Conservation (phyloP, 2,329 filamentous ascomycete species). For the Nemania sp. region DNA sequence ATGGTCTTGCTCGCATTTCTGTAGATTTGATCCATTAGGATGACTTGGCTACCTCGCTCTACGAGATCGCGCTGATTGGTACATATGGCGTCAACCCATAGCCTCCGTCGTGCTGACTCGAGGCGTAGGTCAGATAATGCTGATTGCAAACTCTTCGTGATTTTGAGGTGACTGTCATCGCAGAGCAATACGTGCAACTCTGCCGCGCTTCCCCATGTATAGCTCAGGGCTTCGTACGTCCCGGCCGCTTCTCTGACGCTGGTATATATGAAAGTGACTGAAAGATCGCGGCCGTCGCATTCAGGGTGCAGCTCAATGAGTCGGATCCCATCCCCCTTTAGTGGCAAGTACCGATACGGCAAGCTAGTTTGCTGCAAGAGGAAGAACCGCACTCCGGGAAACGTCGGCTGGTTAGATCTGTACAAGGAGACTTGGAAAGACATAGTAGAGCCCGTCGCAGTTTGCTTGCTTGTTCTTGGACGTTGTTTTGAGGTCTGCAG, state of each 20-base stretch:
- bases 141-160: neutral
- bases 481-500: neutral
- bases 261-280: neutral
- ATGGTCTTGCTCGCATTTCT: neutral
- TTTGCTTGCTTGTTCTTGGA: neutral
- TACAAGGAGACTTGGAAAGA: neutral
- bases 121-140: neutral
- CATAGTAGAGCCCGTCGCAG: neutral
- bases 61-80: neutral
- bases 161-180: neutral
- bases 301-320: neutral
- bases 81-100: neutral
- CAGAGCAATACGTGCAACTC: neutral
- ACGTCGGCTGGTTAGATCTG: neutral
- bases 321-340: neutral
- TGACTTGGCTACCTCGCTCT: neutral
- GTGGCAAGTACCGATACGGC: neutral
- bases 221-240: constrained; percentile 1
- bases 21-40: constrained; percentile 1
- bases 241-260: neutral
- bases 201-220: neutral
- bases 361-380: neutral
- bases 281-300: neutral
- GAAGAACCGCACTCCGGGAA: neutral
- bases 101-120: neutral